These are phyloP conservation scores for Gnaphalium uliginosum DNA, from an alignment of 129 eudicot species.

Conservation along the genomic window DNA sequence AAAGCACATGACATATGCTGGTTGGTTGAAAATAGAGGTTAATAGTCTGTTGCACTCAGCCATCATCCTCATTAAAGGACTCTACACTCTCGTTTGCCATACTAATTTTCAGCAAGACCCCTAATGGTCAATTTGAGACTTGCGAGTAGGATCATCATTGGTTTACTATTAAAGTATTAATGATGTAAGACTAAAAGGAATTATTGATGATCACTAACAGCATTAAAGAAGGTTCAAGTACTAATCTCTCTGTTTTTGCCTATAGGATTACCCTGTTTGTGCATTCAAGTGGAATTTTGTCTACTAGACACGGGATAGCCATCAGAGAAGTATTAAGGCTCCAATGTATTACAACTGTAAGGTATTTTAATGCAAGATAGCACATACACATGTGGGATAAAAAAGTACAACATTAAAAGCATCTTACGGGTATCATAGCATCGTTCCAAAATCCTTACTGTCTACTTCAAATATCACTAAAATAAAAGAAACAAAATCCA, in stretches of 20 bases:
- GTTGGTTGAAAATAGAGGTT: not conserved
- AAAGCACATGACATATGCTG: not conserved
- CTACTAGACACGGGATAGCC: not conserved
- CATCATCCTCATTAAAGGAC: not conserved
- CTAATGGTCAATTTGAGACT: not conserved
- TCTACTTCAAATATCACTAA: conserved; percentile 14
- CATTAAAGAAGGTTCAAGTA: not conserved
- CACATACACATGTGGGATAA: not conserved
- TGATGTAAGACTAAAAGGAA: not conserved
- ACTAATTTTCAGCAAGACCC: not conserved
- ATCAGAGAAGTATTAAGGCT: not conserved
- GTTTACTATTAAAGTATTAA: not conserved
- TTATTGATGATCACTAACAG: not conserved
- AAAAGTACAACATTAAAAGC: not conserved
- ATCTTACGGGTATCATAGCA: conserved; percentile 17
- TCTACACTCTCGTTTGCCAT: not conserved
- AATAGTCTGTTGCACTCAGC: conserved; percentile 3
- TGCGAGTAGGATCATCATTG: not conserved
- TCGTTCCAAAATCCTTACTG: conserved; percentile 6
- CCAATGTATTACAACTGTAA: not conserved
- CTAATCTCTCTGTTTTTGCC: not conserved
- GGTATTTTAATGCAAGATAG: not conserved
- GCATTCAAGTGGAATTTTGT: not conserved
- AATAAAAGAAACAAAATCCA: conserved; percentile 17
- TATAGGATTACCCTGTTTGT: not conserved